Base-by-base conservation (phyloP, 495 filamentous ascomycete species). In the Penicilliopsis zonata region DNA sequence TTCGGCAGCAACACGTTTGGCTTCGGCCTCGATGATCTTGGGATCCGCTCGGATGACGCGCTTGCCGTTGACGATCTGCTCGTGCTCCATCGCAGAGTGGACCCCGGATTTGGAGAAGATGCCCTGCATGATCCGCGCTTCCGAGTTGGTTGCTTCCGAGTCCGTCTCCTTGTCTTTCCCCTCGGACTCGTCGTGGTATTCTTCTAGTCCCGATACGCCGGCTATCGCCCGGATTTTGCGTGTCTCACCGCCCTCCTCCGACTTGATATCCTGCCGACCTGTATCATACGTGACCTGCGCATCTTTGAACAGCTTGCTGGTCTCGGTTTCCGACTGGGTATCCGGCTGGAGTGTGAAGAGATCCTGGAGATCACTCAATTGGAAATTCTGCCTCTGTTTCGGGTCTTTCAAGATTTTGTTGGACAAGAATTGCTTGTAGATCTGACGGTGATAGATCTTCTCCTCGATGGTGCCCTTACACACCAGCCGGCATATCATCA, bases 391-490 rank as follows among this genome's bases (percentile, higher is more conserved):
- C 10, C 78, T 75, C 46, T 94, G 84, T 42, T 87, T 94, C 0
- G 90, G 86, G 40, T 96, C 86, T 49, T 76, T 82, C 35, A 95
- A 52, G 8, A 98, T 86, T 50, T 98, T 98, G 57, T 94, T 88
- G 5, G 82, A 82, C 18, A 98, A 61, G 45, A 94, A 93, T 42
- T 94, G 86, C 53, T 98, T 98, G 61, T 86, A 96, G 30, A 98
- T 84, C 53, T 98, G 90, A 4, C 90, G 80, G 50, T 96, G 90
- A 36, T 95, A 96, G 24, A 98, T 95, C 65, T 96, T 96, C 56
- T 98, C 90, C 47, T 98, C 90, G 19, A 98, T 96, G 0, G 90
- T 95, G 10, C 88, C 87, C 2, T 85, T 83, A n/a, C 84, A 90
- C 81, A 98, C 86, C 23, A 98, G 65, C 15, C 90, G 80, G 52